Base-by-base conservation (phyloP, 495 filamentous ascomycete genomes). In the Parachaetomium inaequale region DNA sequence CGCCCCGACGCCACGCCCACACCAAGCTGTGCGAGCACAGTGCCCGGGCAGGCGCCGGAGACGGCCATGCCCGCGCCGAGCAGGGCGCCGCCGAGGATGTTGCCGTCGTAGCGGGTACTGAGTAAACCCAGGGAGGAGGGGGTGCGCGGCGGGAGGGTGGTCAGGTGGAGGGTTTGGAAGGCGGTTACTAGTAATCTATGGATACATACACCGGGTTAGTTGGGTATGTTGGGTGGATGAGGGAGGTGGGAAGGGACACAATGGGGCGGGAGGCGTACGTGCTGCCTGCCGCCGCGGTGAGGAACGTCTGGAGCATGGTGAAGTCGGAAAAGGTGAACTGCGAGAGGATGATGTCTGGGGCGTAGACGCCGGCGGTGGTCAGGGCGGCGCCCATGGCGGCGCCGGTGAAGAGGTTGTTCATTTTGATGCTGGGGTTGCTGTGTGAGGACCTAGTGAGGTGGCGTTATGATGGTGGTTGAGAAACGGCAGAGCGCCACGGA, bases 251-350 rank as follows among this genome's bases (percentile, higher is more conserved):
- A 25, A 14, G 10, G 19, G 10, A 23, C n/a, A 25, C 26, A 26
- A 29, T 15, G 28, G 29, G 1, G 17, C 29, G 43, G 29, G 26
- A 15, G 36, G 75, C 82, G 59, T 80, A 85, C 83, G 81, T 79
- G 72, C 78, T 81, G 54, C 70, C 76, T 15, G 77, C 82, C 7
- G 81, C 76, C 6, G 83, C 84, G 32, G 78, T 72, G 3, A 85
- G 69, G 61, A 87, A 87, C 2, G 79, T 77, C 64, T 84, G 76
- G 31, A 84, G 67, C 84, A 87, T 85, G 58, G 82, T 79, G 68
- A 80, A 85, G 72, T 82, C 78, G 38, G 72, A 63, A 8, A 85
- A 74, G 26, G 68, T 70, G 73, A 87, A 78, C 67, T 87, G 83
- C 1, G 67, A 68, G 52, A 82, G 59, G 63, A 87, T 85, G 62